phyloP scores from a whole-genome alignment of 371 early-diverging fungal species.

The Rhizopus sp. region DNA sequence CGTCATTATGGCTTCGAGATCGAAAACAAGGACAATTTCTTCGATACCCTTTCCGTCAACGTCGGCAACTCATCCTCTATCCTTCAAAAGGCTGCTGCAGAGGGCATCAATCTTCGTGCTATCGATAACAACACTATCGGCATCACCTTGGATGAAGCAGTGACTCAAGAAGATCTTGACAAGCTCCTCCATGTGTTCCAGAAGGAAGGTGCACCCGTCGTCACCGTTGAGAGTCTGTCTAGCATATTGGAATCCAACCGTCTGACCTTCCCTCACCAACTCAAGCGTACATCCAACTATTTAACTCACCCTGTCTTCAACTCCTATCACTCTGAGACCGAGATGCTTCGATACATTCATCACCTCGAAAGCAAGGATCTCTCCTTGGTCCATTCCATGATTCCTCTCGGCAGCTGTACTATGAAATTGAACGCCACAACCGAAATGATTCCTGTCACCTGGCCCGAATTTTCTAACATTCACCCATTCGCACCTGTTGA shows the following conservation, averaged over 20 bases:
- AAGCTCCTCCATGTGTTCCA: slow-evolving; percentile 75
- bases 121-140: slow-evolving; percentile 76
- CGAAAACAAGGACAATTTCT: slow-evolving; percentile 80
- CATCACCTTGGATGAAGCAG: slow-evolving; percentile 91
- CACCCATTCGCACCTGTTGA: slow-evolving; percentile 96
- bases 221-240: slow-evolving; percentile 49
- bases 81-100: slow-evolving; percentile 69
- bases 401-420: slow-evolving; percentile 97
- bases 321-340: slow-evolving; percentile 97
- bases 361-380: slow-evolving; percentile 94
- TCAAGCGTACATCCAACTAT: slow-evolving; percentile 76
- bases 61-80: slow-evolving; percentile 66
- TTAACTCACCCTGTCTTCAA: slow-evolving; percentile 92
- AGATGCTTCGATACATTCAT: slow-evolving; percentile 94
- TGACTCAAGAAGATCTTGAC: slow-evolving; percentile 76
- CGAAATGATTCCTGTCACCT: slow-evolving; percentile 97
- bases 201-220: slow-evolving; percentile 52
- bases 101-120: slow-evolving; percentile 85
- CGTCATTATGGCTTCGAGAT: slow-evolving; percentile 70
- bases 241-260: slow-evolving; percentile 38
- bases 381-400: slow-evolving; percentile 96
- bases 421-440: slow-evolving; percentile 99
- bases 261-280: slow-evolving; percentile 60
- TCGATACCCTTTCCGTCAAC: slow-evolving; percentile 91
- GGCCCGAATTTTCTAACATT: slow-evolving; percentile 93